Base-by-base conservation (phyloP, 2,329 filamentous ascomycete species). In the Hypoxylon sp. region DNA sequence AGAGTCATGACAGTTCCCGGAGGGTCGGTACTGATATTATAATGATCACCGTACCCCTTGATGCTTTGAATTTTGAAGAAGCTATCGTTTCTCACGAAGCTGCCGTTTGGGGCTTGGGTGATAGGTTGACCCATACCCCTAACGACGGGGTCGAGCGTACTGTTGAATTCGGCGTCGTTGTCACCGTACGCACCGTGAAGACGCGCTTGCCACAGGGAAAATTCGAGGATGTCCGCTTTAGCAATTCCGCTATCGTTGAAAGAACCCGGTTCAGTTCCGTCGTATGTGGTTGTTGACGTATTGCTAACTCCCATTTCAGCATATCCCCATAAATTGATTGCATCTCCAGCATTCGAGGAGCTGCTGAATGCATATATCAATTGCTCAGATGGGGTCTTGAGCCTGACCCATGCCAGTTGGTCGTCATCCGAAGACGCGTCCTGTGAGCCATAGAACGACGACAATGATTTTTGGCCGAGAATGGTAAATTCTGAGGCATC, bases 391-490 rank as follows among this genome's bases (percentile, higher is more conserved):
- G 45, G 45, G 4, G 22, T 48, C 32, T n/a, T 7, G 5, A 48
- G 45, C 4, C 45, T 22, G 16, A 28, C 26, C 45, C 45, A 32
- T 16, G 22, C 26, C n/a, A 48, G 45, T 30, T 28, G 22, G 45
- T 32, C 45, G 14, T 4, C 1, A n/a, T 14, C 32, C 14, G 32
- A n/a, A 3, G 12, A 36, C n/a, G n/a, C n/a, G 5, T n/a, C 32
- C 11, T 4, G 12, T 36, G 2, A 12, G 1, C 4, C 14, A 12
- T 2, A 32, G 4, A 16, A 30, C 4, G 26, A 30, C 45, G 45
- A 48, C n/a, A 14, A 48, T 9, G 45, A 48, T 48, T 48, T 48
- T 14, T 48, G 45, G 45, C 18, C 18, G 45, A 48, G 22, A 48
- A 48, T 30, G 12, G 45, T 48, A n/a, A 48, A 48, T 32, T 48